phyloP scores from a whole-genome alignment of 192 early-diverging fungal species.

The Irineochytrium annulatum region DNA sequence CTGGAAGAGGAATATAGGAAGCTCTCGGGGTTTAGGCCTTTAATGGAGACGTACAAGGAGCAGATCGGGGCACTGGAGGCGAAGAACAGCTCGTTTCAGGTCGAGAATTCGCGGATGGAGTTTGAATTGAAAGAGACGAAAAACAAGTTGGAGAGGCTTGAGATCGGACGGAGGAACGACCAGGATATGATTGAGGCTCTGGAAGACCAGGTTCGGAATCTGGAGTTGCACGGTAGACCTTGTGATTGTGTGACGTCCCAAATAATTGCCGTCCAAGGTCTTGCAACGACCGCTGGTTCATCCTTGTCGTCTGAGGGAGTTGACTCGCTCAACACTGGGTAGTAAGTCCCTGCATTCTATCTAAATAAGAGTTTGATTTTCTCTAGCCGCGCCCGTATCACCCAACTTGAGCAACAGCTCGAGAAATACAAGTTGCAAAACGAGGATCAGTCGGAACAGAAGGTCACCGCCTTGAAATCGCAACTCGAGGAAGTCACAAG shows the following conservation, averaged over 20 bases:
- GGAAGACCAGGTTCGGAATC: slow-evolving; percentile 77
- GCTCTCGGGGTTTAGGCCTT: slow-evolving; percentile 66
- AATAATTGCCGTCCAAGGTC: no score
- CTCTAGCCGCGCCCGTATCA: slow-evolving; percentile 43
- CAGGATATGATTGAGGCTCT: slow-evolving; percentile 71
- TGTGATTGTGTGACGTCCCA: no score
- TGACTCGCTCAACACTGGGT: slow-evolving; percentile 4
- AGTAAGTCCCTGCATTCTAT: background rate
- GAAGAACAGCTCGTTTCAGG: slow-evolving; percentile 60
- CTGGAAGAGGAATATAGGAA: slow-evolving; percentile 89
- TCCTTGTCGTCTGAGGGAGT: background rate
- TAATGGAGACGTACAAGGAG: slow-evolving; percentile 87
- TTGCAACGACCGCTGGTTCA: background rate
- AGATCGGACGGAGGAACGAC: slow-evolving; percentile 60
- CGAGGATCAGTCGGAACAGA: slow-evolving; percentile 18
- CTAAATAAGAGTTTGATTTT: background rate
- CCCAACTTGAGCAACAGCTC: slow-evolving; percentile 63
- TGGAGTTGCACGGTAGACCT: slow-evolving; percentile 60
- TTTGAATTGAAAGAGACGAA: slow-evolving; percentile 62
- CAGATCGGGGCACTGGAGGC: slow-evolving; percentile 72
- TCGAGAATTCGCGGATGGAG: slow-evolving; percentile 68
- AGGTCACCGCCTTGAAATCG: slow-evolving; percentile 50
- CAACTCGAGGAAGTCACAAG: slow-evolving; percentile 58
- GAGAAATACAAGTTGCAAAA: slow-evolving; percentile 21
- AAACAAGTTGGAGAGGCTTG: slow-evolving; percentile 60